Percentiles rank a stretch among this genome's conserved stretches.
Evolutionary conservation across 1,139 yeast genomes (phyloP).

Genomic region (Yamadazyma spencermartinsiae): DNA sequence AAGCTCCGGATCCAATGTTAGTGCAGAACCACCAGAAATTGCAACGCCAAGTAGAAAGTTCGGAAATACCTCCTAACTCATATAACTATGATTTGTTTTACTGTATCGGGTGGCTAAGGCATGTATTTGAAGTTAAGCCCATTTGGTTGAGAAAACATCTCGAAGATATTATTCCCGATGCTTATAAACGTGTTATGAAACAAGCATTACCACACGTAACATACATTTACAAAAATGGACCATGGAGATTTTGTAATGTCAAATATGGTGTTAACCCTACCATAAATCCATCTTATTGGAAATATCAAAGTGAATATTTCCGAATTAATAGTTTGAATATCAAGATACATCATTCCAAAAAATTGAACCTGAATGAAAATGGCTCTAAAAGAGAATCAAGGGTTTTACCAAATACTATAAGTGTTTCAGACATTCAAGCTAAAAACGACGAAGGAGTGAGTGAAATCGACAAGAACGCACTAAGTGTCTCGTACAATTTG

Average conservation of each 20-base stretch:
- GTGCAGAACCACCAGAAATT: slow-evolving; percentile 33
- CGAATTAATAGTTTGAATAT: slow-evolving; percentile 46
- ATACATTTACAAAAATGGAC: slow-evolving; percentile 82
- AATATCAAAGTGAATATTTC: slow-evolving; percentile 84
- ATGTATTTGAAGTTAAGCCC: slow-evolving; percentile 69
- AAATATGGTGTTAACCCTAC: slow-evolving; percentile 80
- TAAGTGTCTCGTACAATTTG: slow-evolving; percentile 47
- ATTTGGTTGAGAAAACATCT: slow-evolving; percentile 85
- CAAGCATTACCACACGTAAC: slow-evolving; percentile 83
- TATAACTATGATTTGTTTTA: slow-evolving; percentile 35
- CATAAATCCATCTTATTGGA: slow-evolving; percentile 37
- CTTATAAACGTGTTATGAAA: slow-evolving; percentile 54
- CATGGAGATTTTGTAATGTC: slow-evolving; percentile 91
- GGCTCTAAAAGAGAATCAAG: slow-evolving; percentile 8
- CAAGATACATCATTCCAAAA: slow-evolving; percentile 9
- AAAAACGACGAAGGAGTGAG: background rate
- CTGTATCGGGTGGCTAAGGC: slow-evolving; percentile 54
- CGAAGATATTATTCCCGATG: slow-evolving; percentile 55
- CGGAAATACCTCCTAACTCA: slow-evolving; percentile 24
- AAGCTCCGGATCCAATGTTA: slow-evolving; percentile 38
- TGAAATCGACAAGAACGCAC: background rate
- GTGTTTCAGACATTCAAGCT: slow-evolving; percentile 16
- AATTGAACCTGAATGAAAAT: background rate
- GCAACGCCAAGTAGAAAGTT: slow-evolving; percentile 5
- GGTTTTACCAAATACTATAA: slow-evolving; percentile 20